Conservation (phyloP, 208 protist species). For the Crithidia thermophila region DNA sequence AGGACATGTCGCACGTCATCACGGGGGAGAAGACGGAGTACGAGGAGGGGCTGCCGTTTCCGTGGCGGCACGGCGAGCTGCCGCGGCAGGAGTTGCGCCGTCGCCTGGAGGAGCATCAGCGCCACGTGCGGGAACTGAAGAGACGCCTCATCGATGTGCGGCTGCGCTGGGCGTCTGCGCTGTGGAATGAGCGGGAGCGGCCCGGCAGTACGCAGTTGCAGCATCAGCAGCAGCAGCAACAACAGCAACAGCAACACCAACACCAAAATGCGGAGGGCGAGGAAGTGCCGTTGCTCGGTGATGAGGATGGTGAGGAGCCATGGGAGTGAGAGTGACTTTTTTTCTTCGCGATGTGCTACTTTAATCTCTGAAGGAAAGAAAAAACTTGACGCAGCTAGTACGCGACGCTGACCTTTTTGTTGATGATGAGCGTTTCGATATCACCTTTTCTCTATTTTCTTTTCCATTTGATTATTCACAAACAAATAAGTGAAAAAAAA, state of each 20-base stretch:
- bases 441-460: no score
- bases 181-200: conserved; percentile 17
- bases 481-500: no score
- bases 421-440: no score
- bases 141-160: conserved; percentile 18
- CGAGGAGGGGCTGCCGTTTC: conserved; percentile 17
- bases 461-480: no score
- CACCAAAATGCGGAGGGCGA: no score
- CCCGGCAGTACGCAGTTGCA: not conserved
- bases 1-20: conserved; percentile 19
- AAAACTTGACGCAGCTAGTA: no score
- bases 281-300: not conserved
- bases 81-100: conserved; percentile 14
- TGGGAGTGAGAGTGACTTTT: not conserved
- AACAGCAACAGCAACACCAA: not conserved
- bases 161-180: conserved; percentile 13
- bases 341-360: no score
- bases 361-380: no score
- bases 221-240: conserved; percentile 1
- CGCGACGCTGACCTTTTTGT: no score
- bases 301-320: not conserved
- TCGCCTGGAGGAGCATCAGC: conserved; percentile 17
- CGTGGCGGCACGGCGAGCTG: conserved; percentile 16
- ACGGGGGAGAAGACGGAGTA: conserved; percentile 11
- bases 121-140: conserved; percentile 19